These are phyloP conservation scores for Recurvomyces mirabilis DNA, from an alignment of 495 filamentous ascomycete species.

Conservation along the genomic window DNA sequence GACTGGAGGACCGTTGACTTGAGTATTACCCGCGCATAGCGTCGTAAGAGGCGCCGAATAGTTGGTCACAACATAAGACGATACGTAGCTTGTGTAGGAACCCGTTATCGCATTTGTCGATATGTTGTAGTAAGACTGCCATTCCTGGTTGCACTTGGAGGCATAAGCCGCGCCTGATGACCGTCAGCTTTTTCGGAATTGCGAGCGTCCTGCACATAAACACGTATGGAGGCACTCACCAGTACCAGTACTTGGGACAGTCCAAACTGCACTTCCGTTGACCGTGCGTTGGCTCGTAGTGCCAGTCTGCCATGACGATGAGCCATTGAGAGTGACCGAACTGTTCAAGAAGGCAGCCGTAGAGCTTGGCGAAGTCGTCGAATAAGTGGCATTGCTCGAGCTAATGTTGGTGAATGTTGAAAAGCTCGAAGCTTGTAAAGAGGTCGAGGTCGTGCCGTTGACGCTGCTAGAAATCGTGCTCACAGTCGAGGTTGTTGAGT, in stretches of 20 bases:
- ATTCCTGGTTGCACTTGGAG: background rate
- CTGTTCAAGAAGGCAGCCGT: background rate
- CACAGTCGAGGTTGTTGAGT: background rate
- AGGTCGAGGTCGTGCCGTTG: background rate
- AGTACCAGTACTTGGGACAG: background rate
- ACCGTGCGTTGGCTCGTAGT: background rate
- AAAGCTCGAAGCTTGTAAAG: background rate
- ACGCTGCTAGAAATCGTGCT: background rate
- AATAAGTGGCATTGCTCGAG: background rate
- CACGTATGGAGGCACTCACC: background rate
- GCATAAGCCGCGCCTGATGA: background rate
- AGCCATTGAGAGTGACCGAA: background rate
- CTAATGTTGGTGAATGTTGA: background rate
- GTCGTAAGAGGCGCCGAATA: constrained; percentile 1
- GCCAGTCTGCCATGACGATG: background rate
- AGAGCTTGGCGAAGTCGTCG: background rate
- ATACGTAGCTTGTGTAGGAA: background rate
- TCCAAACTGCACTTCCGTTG: background rate
- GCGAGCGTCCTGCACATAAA: background rate
- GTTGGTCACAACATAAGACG: background rate
- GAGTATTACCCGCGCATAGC: background rate
- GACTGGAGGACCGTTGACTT: background rate
- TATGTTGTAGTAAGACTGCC: background rate
- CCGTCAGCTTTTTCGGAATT: background rate
- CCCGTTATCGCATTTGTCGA: too few species aligned